Evolutionary conservation across 768 basidiomycete species (phyloP), one percentile per base, ranked within the genome.

Genomic region (Trametes elegans): DNA sequence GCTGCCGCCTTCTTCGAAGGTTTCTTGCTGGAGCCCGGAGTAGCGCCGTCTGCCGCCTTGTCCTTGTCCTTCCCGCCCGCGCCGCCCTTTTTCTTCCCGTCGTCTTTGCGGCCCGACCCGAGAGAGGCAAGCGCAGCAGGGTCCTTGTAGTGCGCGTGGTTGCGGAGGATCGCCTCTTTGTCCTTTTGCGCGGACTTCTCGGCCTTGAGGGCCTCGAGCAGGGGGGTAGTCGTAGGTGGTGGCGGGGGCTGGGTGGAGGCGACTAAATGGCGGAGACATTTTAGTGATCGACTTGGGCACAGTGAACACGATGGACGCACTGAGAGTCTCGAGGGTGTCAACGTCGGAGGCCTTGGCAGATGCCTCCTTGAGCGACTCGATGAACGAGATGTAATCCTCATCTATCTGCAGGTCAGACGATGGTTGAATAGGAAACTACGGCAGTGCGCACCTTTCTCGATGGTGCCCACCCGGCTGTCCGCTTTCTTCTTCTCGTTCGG

Each of bases 121-220:
- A 65, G 44, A 2, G 67, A 46, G 18, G 65, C 53, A 26, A 63
- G 67, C 39, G 65, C 66, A 6, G 66, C 60, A 44, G 70, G 68
- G 32, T 83, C 83, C 65, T 84, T 85, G 71, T 87, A 86, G 65
- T 88, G 88, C 0, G 82, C 79, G 34, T 90, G 87, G 52, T 83
- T 87, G 34, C 86, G 82, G 28, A 84, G 73, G 53, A 86, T 89
- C 26, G 82, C 73, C 62, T 87, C 85, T 64, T 84, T 90, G 66
- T 88, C 90, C 63, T 80, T 85, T 63, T 83, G 80, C 0, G 74
- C 73, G 28, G 70, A 77, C 65, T 87, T 89, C 69, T 92, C 88
- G 0, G 90, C 89, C 61, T 93, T 91, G 59, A 98, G 84, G 1
- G 94, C 92, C 66, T 96, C 95, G 42, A 99, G 83, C 19, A 98